phyloP scores from a whole-genome alignment of 805 yeast genomes.

The Spathaspora girioi region DNA sequence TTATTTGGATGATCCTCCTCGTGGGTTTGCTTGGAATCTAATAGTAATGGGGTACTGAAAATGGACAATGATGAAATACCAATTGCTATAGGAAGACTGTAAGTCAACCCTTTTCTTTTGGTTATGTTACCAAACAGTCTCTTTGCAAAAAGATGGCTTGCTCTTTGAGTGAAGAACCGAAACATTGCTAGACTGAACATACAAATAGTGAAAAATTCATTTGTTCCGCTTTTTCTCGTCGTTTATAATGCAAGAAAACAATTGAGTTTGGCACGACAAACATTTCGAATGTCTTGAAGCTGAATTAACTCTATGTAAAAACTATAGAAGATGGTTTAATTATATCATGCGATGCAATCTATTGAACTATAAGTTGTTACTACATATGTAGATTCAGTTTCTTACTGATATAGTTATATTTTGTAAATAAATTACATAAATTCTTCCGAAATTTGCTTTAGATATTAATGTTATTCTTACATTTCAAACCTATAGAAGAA shows the following conservation, averaged over 20 bases:
- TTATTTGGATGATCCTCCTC: conserved; percentile 7
- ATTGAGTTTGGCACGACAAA: neutral
- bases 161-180: neutral
- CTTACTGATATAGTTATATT: too few relatives aligned
- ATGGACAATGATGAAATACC: conserved; percentile 1
- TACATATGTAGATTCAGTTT: neutral
- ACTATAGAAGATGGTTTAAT: too few relatives aligned
- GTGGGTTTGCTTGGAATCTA: neutral
- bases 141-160: neutral
- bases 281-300: too few relatives aligned
- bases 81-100: neutral
- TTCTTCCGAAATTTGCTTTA: neutral
- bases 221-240: neutral
- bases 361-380: too few relatives aligned
- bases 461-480: too few relatives aligned
- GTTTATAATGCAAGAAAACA: neutral
- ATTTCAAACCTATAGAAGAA: too few relatives aligned
- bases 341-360: too few relatives aligned
- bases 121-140: neutral
- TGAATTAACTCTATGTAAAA: too few relatives aligned
- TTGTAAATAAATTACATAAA: neutral
- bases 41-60: neutral
- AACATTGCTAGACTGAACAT: neutral
- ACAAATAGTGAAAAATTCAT: too few relatives aligned
- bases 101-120: neutral